Evolutionary conservation across 2,329 filamentous ascomycete species (phyloP).

Genomic region (Alternaria gaisen): DNA sequence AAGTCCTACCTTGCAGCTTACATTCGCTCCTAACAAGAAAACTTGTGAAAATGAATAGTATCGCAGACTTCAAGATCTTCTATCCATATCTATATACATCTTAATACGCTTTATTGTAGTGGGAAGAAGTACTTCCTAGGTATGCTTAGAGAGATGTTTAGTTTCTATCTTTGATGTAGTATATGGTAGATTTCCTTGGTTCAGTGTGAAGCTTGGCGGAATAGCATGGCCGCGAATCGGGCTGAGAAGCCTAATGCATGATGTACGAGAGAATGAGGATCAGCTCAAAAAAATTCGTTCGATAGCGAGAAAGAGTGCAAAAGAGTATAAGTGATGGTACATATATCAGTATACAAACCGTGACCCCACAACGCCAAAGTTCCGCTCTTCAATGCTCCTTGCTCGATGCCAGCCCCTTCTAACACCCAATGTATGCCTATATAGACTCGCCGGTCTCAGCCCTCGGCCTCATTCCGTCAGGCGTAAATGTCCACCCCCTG

Average conservation of each 20-base stretch:
- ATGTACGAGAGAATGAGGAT: neutral
- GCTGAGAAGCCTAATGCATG: neutral
- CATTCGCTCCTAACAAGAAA: too few relatives aligned
- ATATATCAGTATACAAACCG: neutral
- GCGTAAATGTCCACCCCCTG: constrained; percentile 39
- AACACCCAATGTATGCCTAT: constrained; percentile 4
- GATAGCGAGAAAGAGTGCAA: rapidly evolving
- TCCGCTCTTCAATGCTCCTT: neutral
- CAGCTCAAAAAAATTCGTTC: neutral
- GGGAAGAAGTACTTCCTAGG: rapidly evolving
- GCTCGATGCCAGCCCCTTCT: neutral
- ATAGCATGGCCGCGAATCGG: neutral
- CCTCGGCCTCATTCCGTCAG: constrained; percentile 42
- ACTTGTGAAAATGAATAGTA: too few relatives aligned
- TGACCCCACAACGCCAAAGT: neutral
- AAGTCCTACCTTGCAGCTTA: too few relatives aligned
- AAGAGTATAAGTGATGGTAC: neutral
- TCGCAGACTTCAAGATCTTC: too few relatives aligned
- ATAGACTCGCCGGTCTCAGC: constrained; percentile 50
- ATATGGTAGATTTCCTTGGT: neutral
- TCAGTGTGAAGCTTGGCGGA: neutral
- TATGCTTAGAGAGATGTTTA: too few relatives aligned
- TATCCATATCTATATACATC: too few relatives aligned
- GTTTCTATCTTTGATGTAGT: too few relatives aligned
- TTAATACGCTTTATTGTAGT: too few relatives aligned